Evolutionary conservation across 1,284 basidiomycete genomes (phyloP).

Genomic region (Xerocomus cyaneibrunnescens): DNA sequence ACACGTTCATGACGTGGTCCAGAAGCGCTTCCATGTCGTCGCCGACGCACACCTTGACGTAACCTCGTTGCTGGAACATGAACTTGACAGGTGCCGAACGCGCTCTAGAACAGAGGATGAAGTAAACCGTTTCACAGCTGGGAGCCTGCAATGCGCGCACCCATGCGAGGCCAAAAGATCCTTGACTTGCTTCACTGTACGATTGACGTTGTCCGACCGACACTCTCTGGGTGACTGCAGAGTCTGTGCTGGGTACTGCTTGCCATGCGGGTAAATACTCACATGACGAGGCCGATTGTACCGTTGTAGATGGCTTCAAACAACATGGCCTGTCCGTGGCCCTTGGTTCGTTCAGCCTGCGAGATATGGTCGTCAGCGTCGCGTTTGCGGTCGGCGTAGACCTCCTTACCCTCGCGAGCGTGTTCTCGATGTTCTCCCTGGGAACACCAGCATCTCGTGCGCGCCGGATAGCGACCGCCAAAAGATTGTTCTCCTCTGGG

Average conservation of each 20-base stretch:
- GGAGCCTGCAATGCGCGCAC: conserved; percentile 40
- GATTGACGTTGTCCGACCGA: conserved; percentile 69
- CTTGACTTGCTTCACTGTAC: conserved; percentile 65
- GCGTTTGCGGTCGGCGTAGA: neutral
- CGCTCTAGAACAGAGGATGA: conserved; percentile 45
- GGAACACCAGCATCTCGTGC: conserved; percentile 70
- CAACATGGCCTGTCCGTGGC: conserved; percentile 50
- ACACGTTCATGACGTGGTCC: conserved; percentile 53
- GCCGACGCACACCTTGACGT: conserved; percentile 55
- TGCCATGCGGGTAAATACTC: conserved; percentile 30
- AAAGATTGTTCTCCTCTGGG: conserved; percentile 60
- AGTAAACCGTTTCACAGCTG: conserved; percentile 1
- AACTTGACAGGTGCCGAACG: conserved; percentile 73
- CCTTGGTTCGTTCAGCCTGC: conserved; percentile 53
- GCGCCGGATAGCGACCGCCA: conserved; percentile 61
- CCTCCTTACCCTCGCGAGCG: conserved; percentile 58
- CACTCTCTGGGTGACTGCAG: conserved; percentile 59
- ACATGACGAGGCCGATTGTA: conserved; percentile 76
- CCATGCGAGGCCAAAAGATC: conserved; percentile 58
- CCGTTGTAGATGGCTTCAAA: conserved; percentile 77
- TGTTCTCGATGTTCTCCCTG: conserved; percentile 74
- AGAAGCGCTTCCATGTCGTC: conserved; percentile 46
- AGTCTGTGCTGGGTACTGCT: neutral
- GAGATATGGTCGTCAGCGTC: neutral
- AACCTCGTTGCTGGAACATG: conserved; percentile 72